These are phyloP conservation scores for Ustilago xerochloae DNA, from an alignment of 1,284 basidiomycete genomes.

Conservation along the genomic window DNA sequence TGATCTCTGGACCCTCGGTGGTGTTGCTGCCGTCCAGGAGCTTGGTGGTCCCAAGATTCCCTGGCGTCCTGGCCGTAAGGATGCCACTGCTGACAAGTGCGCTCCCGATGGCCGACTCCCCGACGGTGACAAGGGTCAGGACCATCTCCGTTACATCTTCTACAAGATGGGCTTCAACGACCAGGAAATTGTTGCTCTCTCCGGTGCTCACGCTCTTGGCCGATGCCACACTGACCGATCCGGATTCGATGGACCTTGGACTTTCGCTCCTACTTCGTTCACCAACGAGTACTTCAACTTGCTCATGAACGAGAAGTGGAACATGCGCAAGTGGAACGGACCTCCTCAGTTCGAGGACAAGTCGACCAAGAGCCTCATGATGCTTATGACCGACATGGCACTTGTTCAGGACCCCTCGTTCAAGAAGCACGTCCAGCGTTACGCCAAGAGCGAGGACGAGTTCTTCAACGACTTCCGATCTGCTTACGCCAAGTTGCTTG, in stretches of 20 bases:
- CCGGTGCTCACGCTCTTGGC: constrained; percentile 92
- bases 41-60: constrained; percentile 66
- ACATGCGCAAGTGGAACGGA: constrained; percentile 84
- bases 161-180: constrained; percentile 79
- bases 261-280: constrained; percentile 77
- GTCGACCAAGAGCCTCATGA: constrained; percentile 88
- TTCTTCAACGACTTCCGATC: constrained; percentile 66
- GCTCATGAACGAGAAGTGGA: constrained; percentile 84
- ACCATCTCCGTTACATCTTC: constrained; percentile 81
- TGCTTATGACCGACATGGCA: constrained; percentile 72
- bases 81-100: constrained; percentile 65
- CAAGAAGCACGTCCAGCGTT: constrained; percentile 61
- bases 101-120: constrained; percentile 96
- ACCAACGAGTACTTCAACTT: constrained; percentile 92
- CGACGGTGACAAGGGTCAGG: constrained; percentile 83
- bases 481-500: constrained; percentile 57
- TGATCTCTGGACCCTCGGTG: constrained; percentile 69
- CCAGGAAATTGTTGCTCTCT: constrained; percentile 83
- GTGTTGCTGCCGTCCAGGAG: constrained; percentile 77
- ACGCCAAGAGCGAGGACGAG: constrained; percentile 65
- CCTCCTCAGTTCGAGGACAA: constrained; percentile 95
- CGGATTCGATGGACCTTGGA: constrained; percentile 67
- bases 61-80: constrained; percentile 70
- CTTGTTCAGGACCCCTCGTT: constrained; percentile 59
- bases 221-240: constrained; percentile 80